A percentile compares a stretch with the other conserved stretches of the same genome.
phyloP scores from a whole-genome alignment of 2,329 filamentous ascomycete genomes.

The Cladosporium sp. region DNA sequence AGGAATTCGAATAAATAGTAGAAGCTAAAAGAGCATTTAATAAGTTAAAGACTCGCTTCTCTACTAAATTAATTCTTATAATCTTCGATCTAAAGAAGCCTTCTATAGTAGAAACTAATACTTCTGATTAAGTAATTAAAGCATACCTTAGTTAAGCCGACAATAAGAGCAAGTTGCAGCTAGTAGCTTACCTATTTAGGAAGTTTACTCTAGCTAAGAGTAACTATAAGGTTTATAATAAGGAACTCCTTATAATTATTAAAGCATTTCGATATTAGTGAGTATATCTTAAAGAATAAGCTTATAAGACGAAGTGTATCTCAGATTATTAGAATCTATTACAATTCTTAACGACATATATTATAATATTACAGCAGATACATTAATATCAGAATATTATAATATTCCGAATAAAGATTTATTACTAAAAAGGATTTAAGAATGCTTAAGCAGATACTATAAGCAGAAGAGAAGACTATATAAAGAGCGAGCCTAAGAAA shows the following conservation, averaged over 20 bases:
- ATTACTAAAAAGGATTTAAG: too few species aligned
- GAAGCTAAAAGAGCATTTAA: neutral
- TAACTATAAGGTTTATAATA: conserved; percentile 17
- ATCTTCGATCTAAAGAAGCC: neutral
- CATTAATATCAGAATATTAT: too few species aligned
- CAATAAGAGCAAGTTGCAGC: conserved; percentile 8
- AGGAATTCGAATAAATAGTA: neutral
- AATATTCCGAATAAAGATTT: too few species aligned
- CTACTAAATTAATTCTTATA: conserved; percentile 4
- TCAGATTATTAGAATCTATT: neutral
- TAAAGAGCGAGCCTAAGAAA: too few species aligned
- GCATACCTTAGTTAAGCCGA: conserved; percentile 8
- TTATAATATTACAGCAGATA: too few species aligned
- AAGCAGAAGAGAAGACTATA: too few species aligned
- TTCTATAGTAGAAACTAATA: conserved; percentile 2
- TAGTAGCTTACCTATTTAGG: conserved; percentile 15
- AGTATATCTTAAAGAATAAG: neutral
- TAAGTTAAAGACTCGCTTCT: neutral
- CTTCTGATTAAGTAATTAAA: conserved; percentile 11
- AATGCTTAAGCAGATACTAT: too few species aligned
- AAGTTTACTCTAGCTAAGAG: conserved; percentile 16
- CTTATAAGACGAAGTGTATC: neutral
- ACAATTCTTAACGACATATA: neutral
- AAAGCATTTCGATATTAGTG: neutral
- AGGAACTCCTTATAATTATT: conserved; percentile 13